Evolutionary conservation across 305 asterid species (phyloP).

Genomic region (Fraxinus ornus): DNA sequence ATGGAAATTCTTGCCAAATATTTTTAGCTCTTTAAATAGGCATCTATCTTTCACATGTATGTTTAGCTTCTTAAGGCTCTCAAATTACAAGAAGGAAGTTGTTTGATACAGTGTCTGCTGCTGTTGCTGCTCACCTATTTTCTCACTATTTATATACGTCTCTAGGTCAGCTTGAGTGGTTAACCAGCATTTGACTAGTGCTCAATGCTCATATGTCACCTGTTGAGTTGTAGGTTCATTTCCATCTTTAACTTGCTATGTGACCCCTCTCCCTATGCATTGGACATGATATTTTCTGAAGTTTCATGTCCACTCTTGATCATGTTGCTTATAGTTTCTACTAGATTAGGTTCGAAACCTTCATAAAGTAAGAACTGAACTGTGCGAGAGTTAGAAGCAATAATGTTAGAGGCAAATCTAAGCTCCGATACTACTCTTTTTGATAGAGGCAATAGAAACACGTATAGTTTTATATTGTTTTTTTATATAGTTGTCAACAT

Average conservation of each 20-base stretch:
- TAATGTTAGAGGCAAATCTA: neutral
- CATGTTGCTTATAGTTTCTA: neutral
- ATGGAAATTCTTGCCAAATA: neutral
- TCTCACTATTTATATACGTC: neutral
- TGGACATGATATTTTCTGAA: neutral
- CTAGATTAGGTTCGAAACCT: neutral
- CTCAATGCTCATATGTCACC: neutral
- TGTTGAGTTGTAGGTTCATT: neutral
- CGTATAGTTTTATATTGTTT: neutral
- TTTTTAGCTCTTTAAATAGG: neutral
- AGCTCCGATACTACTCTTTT: neutral
- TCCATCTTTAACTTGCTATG: neutral
- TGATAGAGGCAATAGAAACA: neutral
- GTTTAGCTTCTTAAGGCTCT: neutral
- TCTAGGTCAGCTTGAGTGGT: neutral
- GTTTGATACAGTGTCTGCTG: neutral
- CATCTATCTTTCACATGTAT: neutral
- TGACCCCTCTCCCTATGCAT: neutral
- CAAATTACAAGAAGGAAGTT: neutral
- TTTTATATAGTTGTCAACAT: neutral
- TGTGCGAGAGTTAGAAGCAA: neutral
- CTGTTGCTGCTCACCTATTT: neutral
- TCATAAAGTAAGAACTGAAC: neutral
- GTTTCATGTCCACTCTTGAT: neutral
- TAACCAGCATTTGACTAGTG: neutral